Evolutionary conservation across 768 basidiomycete species (phyloP).

Genomic region (Boletus speciosus): DNA sequence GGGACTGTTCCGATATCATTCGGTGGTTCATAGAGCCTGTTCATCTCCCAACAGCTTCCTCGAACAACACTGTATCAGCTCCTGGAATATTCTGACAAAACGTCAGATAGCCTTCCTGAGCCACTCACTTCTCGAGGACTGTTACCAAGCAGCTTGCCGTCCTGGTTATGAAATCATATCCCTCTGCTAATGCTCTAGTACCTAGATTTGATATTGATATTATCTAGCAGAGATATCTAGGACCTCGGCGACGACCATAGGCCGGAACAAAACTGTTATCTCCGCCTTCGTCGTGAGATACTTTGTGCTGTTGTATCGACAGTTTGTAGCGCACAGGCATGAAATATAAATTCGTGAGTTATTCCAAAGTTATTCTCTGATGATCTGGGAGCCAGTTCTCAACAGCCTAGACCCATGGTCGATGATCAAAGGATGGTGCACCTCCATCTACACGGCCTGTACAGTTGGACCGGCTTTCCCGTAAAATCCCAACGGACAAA

Average conservation of each 20-base stretch:
- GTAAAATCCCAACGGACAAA: not conserved
- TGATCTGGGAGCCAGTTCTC: not conserved
- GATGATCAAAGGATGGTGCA: not conserved
- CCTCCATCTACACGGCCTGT: not conserved
- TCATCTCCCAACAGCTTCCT: not conserved
- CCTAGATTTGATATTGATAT: too few species aligned
- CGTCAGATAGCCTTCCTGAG: not conserved
- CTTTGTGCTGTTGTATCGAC: not conserved
- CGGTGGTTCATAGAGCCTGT: not conserved
- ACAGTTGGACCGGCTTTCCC: too few species aligned
- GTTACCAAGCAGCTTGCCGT: not conserved
- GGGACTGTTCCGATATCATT: not conserved
- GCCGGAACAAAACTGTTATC: not conserved
- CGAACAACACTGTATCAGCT: not conserved
- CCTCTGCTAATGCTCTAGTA: not conserved
- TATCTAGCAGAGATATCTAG: not conserved
- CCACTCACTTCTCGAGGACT: not conserved
- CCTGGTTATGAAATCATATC: not conserved
- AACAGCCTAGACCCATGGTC: not conserved
- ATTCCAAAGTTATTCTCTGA: not conserved
- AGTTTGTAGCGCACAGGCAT: not conserved
- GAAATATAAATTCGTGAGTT: not conserved
- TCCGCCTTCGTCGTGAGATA: not conserved
- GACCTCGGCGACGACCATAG: not conserved
- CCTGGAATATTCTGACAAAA: not conserved